Conservation (phyloP, 2,329 filamentous ascomycete species). For the Ceratocystis variospora region DNA sequence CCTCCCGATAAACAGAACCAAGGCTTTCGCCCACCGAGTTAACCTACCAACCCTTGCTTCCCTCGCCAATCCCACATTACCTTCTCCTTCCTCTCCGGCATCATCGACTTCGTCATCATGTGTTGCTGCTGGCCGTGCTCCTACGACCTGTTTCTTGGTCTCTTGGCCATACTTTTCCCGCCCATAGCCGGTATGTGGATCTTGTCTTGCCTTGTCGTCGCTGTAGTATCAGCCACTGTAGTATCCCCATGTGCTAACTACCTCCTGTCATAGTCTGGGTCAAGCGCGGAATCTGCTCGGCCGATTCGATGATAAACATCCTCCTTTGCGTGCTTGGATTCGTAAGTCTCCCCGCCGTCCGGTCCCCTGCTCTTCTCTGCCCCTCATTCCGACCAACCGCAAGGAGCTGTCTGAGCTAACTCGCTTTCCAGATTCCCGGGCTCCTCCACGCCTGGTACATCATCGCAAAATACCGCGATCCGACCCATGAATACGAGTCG, state of each 20-base stretch:
- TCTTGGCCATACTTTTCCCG: constrained; percentile 51
- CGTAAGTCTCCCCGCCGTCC: constrained; percentile 27
- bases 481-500: constrained; percentile 54
- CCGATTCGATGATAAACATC: constrained; percentile 89
- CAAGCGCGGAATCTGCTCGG: constrained; percentile 83
- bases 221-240: not conserved
- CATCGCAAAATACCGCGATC: constrained; percentile 76
- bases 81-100: not conserved
- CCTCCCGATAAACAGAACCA: not conserved
- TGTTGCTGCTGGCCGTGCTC: constrained; percentile 29
- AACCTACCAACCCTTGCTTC: not conserved
- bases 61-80: not conserved
- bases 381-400: not conserved
- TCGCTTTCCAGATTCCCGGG: constrained; percentile 49
- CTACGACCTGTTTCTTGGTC: constrained; percentile 47
- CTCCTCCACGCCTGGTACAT: constrained; percentile 97
- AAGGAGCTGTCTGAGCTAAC: not conserved
- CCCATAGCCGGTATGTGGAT: constrained; percentile 45
- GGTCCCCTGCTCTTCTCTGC: not conserved
- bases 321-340: constrained; percentile 69
- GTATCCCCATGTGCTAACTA: not conserved
- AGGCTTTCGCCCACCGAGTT: not conserved
- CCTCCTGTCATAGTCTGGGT: constrained; percentile 61
- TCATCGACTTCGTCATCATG: constrained; percentile 30
- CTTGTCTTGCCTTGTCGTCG: not conserved